phyloP scores from a whole-genome alignment of 2,329 filamentous ascomycete species.

The Neocucurbitaria cava region DNA sequence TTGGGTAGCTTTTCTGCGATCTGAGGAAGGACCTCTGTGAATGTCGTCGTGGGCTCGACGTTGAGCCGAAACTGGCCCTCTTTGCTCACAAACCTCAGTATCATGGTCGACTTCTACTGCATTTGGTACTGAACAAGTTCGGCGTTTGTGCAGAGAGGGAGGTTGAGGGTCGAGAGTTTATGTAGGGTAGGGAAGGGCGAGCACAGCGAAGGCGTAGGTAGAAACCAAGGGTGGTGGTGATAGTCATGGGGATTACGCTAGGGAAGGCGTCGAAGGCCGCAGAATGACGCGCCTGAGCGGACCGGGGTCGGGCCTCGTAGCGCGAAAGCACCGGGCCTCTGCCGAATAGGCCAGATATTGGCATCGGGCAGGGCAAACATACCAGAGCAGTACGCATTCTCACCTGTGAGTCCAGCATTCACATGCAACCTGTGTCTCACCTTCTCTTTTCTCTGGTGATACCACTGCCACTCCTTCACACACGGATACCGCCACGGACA shows the following conservation, averaged over 20 bases:
- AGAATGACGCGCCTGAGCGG: conserved; percentile 21
- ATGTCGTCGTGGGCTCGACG: conserved; percentile 76
- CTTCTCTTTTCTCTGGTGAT: conserved; percentile 11
- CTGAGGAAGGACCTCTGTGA: conserved; percentile 64
- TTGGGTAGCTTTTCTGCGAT: conserved; percentile 67
- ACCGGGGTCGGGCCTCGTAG: conserved; percentile 6
- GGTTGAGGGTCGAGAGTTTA: not conserved
- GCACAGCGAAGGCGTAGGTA: conserved; percentile 9
- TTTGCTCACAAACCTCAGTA: conserved; percentile 85
- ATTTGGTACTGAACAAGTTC: not conserved
- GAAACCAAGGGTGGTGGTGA: conserved; percentile 15
- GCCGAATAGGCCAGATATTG: conserved; percentile 37
- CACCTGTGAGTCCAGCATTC: conserved; percentile 5
- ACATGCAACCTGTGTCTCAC: conserved; percentile 8
- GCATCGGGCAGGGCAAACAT: conserved; percentile 17
- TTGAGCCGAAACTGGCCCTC: conserved; percentile 91
- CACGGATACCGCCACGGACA: not conserved
- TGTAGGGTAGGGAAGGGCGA: conserved; percentile 3
- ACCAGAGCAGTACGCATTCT: not conserved
- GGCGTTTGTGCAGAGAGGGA: not conserved
- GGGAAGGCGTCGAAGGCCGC: conserved; percentile 17
- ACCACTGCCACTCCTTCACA: conserved; percentile 24
- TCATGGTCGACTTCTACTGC: conserved; percentile 60
- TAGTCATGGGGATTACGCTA: conserved; percentile 11
- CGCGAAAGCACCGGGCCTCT: conserved; percentile 18